These are phyloP conservation scores for Chenopodium formosanum DNA, from an alignment of 148 eudicot genomes.

Conservation along the genomic window DNA sequence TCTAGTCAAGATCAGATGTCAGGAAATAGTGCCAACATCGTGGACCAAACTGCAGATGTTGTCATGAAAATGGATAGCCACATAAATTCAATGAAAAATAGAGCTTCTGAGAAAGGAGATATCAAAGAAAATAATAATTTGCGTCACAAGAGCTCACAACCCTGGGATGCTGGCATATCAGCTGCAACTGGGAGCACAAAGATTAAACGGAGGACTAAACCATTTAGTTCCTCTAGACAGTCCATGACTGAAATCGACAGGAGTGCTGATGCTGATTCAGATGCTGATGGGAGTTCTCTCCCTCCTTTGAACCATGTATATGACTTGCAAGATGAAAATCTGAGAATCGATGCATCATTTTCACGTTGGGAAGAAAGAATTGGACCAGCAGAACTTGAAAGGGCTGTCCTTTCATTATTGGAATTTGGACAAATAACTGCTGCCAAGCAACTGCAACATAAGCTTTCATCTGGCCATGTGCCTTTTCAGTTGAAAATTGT, in stretches of 20 bases:
- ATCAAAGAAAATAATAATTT: constrained; percentile 44
- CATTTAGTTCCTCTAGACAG: constrained; percentile 50
- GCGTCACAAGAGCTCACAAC: constrained; percentile 46
- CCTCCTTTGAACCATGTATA: constrained; percentile 31
- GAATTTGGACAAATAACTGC: constrained; percentile 95
- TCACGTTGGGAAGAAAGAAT: constrained; percentile 95
- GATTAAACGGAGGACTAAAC: constrained; percentile 72
- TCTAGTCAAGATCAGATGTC: constrained; percentile 47
- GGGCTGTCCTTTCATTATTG: constrained; percentile 88
- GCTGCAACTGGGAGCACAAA: constrained; percentile 43
- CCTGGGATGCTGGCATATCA: constrained; percentile 45
- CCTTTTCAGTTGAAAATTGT: constrained; percentile 71
- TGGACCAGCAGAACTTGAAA: constrained; percentile 85
- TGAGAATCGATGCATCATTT: constrained; percentile 56
- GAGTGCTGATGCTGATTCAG: constrained; percentile 55
- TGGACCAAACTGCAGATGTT: constrained; percentile 76
- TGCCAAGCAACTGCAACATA: constrained; percentile 89
- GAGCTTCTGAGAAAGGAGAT: constrained; percentile 51
- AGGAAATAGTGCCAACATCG: constrained; percentile 58
- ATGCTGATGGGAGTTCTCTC: constrained; percentile 47
- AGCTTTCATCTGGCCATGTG: constrained; percentile 64
- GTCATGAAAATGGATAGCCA: constrained; percentile 80
- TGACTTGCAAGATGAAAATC: constrained; percentile 61
- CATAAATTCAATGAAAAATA: constrained; percentile 48
- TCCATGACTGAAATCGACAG: constrained; percentile 52